A percentile compares a stretch with the other conserved stretches of the same genome.
Conservation (phyloP, 352 stramenopile species). For the Phytophthora fragariae region DNA sequence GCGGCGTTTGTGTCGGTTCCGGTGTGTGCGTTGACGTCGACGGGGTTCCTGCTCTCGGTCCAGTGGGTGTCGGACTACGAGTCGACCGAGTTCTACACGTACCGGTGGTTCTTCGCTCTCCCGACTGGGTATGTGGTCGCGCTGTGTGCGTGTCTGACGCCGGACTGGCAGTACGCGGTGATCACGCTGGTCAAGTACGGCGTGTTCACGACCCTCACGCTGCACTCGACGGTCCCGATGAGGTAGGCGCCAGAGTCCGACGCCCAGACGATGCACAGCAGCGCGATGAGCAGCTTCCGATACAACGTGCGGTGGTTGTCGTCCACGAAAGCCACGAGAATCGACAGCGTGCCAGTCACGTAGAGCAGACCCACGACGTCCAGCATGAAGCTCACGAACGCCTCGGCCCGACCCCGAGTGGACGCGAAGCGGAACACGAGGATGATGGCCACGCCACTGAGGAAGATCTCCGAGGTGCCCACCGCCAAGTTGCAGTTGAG, state of each 20-base stretch:
- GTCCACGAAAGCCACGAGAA: conserved; percentile 64
- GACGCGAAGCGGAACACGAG: conserved; percentile 54
- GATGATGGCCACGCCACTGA: conserved; percentile 46
- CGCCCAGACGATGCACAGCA: conserved; percentile 74
- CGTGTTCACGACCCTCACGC: conserved; percentile 56
- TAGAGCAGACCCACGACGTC: conserved; percentile 65
- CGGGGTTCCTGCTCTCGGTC: conserved; percentile 38
- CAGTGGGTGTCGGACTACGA: conserved; percentile 45
- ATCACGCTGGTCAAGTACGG: conserved; percentile 50
- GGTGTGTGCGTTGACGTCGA: conserved; percentile 35
- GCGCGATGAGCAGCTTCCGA: conserved; percentile 61
- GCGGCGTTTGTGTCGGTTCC: conserved; percentile 43
- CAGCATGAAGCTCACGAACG: conserved; percentile 58
- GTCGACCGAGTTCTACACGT: conserved; percentile 59
- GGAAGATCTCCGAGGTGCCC: conserved; percentile 43
- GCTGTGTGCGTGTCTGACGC: conserved; percentile 54
- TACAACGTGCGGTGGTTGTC: conserved; percentile 57
- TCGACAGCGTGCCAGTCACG: conserved; percentile 54
- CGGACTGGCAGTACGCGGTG: conserved; percentile 53
- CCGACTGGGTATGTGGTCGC: conserved; percentile 42
- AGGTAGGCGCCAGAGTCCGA: conserved; percentile 95
- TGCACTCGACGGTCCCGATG: conserved; percentile 80
- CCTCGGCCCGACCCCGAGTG: conserved; percentile 24
- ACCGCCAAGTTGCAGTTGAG: conserved; percentile 47
- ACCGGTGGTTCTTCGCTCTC: conserved; percentile 48